These are phyloP conservation scores for Helianthus tuberosus DNA, from an alignment of 129 eudicot genomes.

Conservation along the genomic window DNA sequence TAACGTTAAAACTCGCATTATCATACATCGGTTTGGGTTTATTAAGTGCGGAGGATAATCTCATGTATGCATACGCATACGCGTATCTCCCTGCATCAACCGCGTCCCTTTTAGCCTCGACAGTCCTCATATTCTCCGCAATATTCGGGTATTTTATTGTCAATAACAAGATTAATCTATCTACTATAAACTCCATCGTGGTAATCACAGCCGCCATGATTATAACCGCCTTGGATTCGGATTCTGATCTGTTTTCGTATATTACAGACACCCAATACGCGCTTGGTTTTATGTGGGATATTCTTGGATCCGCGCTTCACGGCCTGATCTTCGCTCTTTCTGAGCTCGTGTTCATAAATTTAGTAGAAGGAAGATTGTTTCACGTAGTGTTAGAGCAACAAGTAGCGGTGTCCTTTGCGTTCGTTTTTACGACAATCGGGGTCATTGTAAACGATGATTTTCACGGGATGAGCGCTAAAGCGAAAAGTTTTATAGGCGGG, in stretches of 20 bases:
- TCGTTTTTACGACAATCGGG: constrained; percentile 76
- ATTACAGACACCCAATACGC: constrained; percentile 58
- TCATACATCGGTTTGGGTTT: constrained; percentile 74
- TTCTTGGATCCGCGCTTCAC: constrained; percentile 79
- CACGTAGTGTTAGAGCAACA: constrained; percentile 95
- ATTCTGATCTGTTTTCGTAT: constrained; percentile 63
- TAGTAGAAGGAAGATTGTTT: constrained; percentile 66
- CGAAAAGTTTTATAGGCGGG: constrained; percentile 73
- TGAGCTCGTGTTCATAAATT: constrained; percentile 67
- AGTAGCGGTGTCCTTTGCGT: constrained; percentile 84
- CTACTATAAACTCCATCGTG: constrained; percentile 70
- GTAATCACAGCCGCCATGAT: constrained; percentile 82
- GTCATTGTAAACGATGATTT: constrained; percentile 54
- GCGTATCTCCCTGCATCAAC: constrained; percentile 97
- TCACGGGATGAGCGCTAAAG: constrained; percentile 59
- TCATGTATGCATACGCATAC: constrained; percentile 88
- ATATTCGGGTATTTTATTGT: constrained; percentile 74
- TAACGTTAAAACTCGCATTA: constrained; percentile 50
- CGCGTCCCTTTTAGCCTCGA: constrained; percentile 81
- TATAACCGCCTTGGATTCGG: constrained; percentile 82
- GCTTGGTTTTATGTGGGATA: constrained; percentile 76
- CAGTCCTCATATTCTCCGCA: constrained; percentile 73
- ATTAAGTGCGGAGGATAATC: constrained; percentile 84
- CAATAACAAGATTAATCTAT: constrained; percentile 69
- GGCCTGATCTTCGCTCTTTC: constrained; percentile 95